Evolutionary conservation across 164 flowering plant species (phyloP).

Genomic region (Brasenia schreberi): DNA sequence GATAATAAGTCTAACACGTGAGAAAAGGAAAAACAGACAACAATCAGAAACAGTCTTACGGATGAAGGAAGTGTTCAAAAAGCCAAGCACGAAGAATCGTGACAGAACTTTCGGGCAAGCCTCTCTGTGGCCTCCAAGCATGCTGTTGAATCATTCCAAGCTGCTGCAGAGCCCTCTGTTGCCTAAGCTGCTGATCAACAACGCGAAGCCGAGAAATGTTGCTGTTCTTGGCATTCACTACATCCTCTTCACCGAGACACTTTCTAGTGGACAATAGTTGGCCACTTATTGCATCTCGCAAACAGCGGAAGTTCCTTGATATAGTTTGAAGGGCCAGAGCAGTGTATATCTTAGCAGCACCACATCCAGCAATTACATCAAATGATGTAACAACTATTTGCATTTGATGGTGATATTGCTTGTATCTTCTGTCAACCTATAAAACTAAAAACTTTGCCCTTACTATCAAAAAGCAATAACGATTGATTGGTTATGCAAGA

Average conservation of each 20-base stretch:
- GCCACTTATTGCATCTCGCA: slow-evolving; percentile 58
- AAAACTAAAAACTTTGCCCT: neutral
- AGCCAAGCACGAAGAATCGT: slow-evolving; percentile 93
- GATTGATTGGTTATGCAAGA: too few relatives aligned
- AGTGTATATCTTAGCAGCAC: slow-evolving; percentile 74
- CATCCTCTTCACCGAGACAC: slow-evolving; percentile 66
- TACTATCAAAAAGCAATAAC: too few relatives aligned
- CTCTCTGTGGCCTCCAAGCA: slow-evolving; percentile 97
- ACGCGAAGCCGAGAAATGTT: slow-evolving; percentile 62
- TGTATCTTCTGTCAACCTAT: slow-evolving; percentile 74
- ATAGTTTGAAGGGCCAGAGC: slow-evolving; percentile 68
- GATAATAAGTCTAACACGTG: neutral
- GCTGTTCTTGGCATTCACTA: slow-evolving; percentile 19
- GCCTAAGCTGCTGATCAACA: slow-evolving; percentile 73
- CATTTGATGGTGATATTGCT: slow-evolving; percentile 73
- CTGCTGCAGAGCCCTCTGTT: slow-evolving; percentile 70
- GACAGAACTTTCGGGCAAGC: slow-evolving; percentile 88
- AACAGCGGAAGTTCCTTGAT: slow-evolving; percentile 71
- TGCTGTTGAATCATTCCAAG: slow-evolving; percentile 59
- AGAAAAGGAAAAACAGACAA: neutral
- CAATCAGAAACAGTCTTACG: slow-evolving; percentile 24
- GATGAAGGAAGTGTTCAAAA: slow-evolving; percentile 92
- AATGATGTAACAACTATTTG: slow-evolving; percentile 64
- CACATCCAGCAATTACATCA: slow-evolving; percentile 59
- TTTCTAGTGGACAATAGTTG: slow-evolving; percentile 40